Conservation (phyloP, 2,329 filamentous ascomycete genomes). For the Ophiostoma perfectum region DNA sequence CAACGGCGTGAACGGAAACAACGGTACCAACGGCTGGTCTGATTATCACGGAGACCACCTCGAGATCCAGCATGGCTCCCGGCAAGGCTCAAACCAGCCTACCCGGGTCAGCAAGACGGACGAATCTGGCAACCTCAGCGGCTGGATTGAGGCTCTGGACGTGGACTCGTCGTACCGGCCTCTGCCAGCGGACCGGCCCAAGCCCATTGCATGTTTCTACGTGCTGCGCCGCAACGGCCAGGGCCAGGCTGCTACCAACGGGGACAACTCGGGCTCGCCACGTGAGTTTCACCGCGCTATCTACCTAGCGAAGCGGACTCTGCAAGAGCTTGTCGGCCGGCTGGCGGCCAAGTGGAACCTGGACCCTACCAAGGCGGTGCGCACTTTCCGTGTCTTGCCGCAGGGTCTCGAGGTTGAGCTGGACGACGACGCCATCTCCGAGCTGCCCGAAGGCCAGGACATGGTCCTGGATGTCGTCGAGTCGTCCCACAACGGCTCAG, state of each 20-base stretch:
- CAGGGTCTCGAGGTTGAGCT: slow-evolving; percentile 77
- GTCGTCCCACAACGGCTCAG: slow-evolving; percentile 31
- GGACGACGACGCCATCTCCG: slow-evolving; percentile 81
- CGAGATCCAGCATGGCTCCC: slow-evolving; percentile 37
- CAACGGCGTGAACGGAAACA: slow-evolving; percentile 32
- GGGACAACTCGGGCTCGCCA: not conserved
- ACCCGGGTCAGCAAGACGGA: slow-evolving; percentile 50
- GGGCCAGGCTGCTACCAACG: slow-evolving; percentile 32
- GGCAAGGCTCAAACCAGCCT: slow-evolving; percentile 48
- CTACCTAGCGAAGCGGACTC: slow-evolving; percentile 72
- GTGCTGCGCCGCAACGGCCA: slow-evolving; percentile 50
- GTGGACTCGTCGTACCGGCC: slow-evolving; percentile 83
- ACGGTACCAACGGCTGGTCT: slow-evolving; percentile 16
- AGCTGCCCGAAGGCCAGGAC: slow-evolving; percentile 84
- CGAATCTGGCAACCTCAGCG: slow-evolving; percentile 60
- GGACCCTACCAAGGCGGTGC: slow-evolving; percentile 64
- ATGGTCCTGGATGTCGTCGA: slow-evolving; percentile 68
- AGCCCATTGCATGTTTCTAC: slow-evolving; percentile 83
- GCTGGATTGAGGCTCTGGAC: slow-evolving; percentile 86
- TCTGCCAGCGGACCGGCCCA: slow-evolving; percentile 62
- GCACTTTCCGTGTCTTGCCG: slow-evolving; percentile 65
- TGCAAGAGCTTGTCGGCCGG: slow-evolving; percentile 65
- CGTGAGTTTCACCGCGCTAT: slow-evolving; percentile 72
- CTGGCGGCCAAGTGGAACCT: slow-evolving; percentile 77
- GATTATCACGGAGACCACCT: slow-evolving; percentile 23